phyloP scores from a whole-genome alignment of 2,329 filamentous ascomycete species.

The Arthroderma sp. region DNA sequence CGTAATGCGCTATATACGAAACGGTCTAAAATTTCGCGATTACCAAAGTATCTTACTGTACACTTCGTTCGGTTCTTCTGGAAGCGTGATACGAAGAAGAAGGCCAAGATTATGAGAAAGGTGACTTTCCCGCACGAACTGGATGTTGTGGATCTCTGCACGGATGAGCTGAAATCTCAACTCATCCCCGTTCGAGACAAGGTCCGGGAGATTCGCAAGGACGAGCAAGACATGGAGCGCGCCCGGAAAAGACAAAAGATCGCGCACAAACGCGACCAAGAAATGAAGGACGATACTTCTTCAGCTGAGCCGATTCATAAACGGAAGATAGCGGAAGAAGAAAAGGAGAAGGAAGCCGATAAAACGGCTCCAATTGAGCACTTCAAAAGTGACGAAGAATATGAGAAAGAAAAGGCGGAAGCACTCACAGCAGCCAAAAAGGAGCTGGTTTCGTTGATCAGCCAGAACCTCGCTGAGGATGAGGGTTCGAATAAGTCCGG shows the following conservation, averaged over 20 bases:
- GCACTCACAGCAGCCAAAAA: slow-evolving; percentile 71
- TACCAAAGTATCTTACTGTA: slow-evolving; percentile 90
- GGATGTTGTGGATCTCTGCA: slow-evolving; percentile 89
- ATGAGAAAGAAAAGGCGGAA: slow-evolving; percentile 71
- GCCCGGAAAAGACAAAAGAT: slow-evolving; percentile 84
- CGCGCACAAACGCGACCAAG: slow-evolving; percentile 43
- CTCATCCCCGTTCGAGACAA: slow-evolving; percentile 90
- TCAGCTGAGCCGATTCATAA: slow-evolving; percentile 32
- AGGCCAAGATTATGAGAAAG: slow-evolving; percentile 99
- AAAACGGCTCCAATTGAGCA: slow-evolving; percentile 60
- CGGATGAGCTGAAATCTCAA: slow-evolving; percentile 69
- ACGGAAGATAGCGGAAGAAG: slow-evolving; percentile 37
- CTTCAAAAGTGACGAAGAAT: slow-evolving; percentile 88
- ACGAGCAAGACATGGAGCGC: slow-evolving; percentile 84
- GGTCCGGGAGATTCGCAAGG: slow-evolving; percentile 87
- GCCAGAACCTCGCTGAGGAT: slow-evolving; percentile 60
- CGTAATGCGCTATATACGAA: slow-evolving; percentile 80
- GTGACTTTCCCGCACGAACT: slow-evolving; percentile 91
- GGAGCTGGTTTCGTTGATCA: slow-evolving; percentile 67
- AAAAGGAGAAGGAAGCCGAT: slow-evolving; percentile 51
- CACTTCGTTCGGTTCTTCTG: slow-evolving; percentile 98
- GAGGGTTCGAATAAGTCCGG: slow-evolving; percentile 84
- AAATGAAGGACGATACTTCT: slow-evolving; percentile 26
- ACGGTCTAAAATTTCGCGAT: slow-evolving; percentile 71
- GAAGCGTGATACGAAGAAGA: slow-evolving; percentile 91